Evolutionary conservation across 2,329 filamentous ascomycete species (phyloP).

Genomic region (Colletotrichum tropicicola): DNA sequence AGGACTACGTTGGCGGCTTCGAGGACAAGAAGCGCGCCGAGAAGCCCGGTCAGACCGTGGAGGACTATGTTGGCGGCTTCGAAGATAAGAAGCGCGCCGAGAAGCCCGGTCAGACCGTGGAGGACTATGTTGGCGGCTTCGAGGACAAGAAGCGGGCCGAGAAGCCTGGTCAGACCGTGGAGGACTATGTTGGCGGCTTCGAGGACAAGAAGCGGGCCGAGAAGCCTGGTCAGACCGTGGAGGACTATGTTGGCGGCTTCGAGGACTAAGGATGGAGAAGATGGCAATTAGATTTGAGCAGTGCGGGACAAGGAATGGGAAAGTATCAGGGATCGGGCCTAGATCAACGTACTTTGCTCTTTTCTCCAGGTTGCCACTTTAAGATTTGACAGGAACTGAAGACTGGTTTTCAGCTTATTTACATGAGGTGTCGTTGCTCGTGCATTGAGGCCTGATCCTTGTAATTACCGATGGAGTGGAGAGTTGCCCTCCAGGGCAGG

Average conservation of each 20-base stretch:
- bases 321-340: not conserved
- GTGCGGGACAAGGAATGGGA: not conserved
- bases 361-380: not conserved
- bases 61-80: not conserved
- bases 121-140: not conserved
- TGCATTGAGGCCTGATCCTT: not conserved
- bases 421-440: not conserved
- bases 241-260: not conserved
- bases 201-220: not conserved
- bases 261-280: not conserved
- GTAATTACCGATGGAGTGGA: not conserved
- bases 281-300: not conserved
- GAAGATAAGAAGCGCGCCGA: not conserved
- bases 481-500: not conserved
- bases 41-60: not conserved
- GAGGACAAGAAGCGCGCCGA: not conserved
- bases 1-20: not conserved
- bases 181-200: too few relatives aligned
- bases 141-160: too few relatives aligned
- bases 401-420: not conserved
- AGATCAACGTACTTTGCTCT: not conserved
- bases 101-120: not conserved
- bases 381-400: not conserved
- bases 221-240: not conserved
- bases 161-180: too few relatives aligned